Evolutionary conservation across 2,329 filamentous ascomycete species (phyloP), one percentile per base, ranked within the genome.

Genomic region (Colletotrichum spaethianum): DNA sequence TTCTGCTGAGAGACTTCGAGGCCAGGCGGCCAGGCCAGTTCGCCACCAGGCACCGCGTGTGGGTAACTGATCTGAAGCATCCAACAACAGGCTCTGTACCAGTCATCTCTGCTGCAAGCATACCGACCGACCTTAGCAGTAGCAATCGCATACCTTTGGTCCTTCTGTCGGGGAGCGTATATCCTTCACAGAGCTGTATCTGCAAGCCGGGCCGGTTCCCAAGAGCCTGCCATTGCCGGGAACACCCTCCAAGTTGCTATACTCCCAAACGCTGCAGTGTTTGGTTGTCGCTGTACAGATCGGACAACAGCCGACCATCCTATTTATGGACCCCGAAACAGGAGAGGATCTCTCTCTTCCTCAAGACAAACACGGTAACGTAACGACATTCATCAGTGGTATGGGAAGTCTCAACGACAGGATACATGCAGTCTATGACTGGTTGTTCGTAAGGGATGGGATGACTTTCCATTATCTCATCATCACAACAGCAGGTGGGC

Each of bases 401-500:
- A 82, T 94, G 20, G 89, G 88, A 1, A 85, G 88, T 55, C 74
- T 80, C 0, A 87, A 88, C 0, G 91, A 93, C 73, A 86, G 85
- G 48, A 87, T 95, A 1, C 84, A 89, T 53, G 86, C 88, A 1
- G 79, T 95, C 9, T 80, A 87, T 1, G 90, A 93, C 73, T 95
- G 93, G 93, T 79, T 84, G 6, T 90, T 89, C 73, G 81, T 83
- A 40, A 88, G 89, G 67, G 85, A 89, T 46, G 85, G 84, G n/a
- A 89, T 87, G 67, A 85, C 81, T 0, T 93, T 92, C 79, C 85
- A 88, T 1, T 92, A 91, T 77, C 83, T 94, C 40, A 84, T 94
- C 18, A 86, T 93, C 14, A 86, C 88, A 4, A 89, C 89, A 0
- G 84, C 84, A 40, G 81, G 82, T 12, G 90, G 90, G 1, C 83